A percentile compares a stretch with the other conserved stretches of the same genome.
Conservation (phyloP, 2,329 filamentous ascomycete species). For the Fusarium palustre region DNA sequence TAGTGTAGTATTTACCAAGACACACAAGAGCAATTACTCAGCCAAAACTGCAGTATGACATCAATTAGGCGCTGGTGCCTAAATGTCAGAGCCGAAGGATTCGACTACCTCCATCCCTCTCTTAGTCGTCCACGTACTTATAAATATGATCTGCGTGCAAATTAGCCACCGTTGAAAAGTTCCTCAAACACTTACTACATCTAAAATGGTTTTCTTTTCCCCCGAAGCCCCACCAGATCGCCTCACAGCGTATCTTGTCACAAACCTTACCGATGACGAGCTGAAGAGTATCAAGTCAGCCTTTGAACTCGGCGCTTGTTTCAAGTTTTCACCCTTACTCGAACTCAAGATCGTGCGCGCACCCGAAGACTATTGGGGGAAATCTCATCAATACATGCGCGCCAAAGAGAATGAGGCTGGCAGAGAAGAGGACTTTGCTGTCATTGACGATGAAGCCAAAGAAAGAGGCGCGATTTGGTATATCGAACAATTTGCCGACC, state of each 20-base stretch:
- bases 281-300: background rate
- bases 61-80: background rate
- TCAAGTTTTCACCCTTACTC: background rate
- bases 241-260: slow-evolving; percentile 5
- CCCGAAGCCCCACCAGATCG: background rate
- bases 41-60: background rate
- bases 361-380: background rate
- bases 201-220: background rate
- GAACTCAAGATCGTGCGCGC: background rate
- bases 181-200: background rate
- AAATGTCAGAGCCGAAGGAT: background rate
- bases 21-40: background rate
- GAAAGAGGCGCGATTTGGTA: slow-evolving; percentile 8
- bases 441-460: slow-evolving; percentile 12
- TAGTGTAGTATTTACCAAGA: too few species aligned
- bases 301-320: slow-evolving; percentile 8
- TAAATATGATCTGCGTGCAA: background rate
- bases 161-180: background rate
- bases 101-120: background rate
- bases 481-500: background rate
- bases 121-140: background rate
- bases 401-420: slow-evolving; percentile 6
- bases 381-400: slow-evolving; percentile 7
- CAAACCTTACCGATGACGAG: background rate
- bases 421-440: background rate